Evolutionary conservation across 345 rosid genomes (phyloP).

Genomic region (Eucalyptus fibrosa): DNA sequence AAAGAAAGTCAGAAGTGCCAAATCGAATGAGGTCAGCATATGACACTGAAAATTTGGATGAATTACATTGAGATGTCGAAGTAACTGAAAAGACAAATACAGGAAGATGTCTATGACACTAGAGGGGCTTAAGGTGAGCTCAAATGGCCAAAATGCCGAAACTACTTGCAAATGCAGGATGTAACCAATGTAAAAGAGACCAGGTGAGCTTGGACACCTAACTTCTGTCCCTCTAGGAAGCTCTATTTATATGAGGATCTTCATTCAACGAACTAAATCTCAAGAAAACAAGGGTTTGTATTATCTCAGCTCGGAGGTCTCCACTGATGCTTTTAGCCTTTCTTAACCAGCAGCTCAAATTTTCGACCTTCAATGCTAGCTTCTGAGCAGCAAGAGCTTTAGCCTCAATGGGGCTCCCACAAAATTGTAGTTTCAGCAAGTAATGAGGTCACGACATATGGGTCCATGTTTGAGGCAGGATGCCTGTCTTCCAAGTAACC

Average conservation of each 20-base stretch:
- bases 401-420: constrained; percentile 84
- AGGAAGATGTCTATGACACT: background rate
- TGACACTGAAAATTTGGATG: background rate
- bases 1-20: background rate
- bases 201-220: background rate
- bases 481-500: constrained; percentile 80
- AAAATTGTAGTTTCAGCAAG: background rate
- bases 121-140: background rate
- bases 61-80: no score
- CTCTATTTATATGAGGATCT: background rate
- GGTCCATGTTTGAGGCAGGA: no score
- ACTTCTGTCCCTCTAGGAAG: background rate
- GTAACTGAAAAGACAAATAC: background rate
- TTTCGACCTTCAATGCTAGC: constrained; percentile 48
- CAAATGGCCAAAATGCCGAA: background rate
- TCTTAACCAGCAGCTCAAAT: background rate
- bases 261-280: background rate
- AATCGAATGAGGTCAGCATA: background rate
- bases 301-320: background rate
- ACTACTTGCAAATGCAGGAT: background rate
- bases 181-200: background rate
- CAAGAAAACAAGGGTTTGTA: background rate
- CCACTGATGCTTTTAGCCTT: background rate
- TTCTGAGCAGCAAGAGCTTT: constrained; percentile 90
- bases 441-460: no score